Conservation (phyloP, 2,329 filamentous ascomycete species). For the Fonsecaea monophora region DNA sequence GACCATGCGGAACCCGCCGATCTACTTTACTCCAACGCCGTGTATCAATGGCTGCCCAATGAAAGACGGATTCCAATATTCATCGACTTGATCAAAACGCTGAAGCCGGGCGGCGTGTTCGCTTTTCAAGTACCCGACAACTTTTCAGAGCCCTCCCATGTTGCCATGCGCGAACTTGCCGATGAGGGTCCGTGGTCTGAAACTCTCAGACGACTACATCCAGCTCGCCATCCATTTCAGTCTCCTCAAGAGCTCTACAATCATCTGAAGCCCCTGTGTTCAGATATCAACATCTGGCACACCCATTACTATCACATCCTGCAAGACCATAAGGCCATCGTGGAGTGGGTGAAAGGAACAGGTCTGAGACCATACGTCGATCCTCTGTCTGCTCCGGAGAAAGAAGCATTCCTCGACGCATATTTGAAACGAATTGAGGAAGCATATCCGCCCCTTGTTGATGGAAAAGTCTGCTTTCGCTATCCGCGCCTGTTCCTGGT, state of each 20-base stretch:
- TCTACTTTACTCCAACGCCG: conserved; percentile 64
- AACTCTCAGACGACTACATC: conserved; percentile 42
- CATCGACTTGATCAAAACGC: conserved; percentile 50
- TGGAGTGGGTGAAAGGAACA: conserved; percentile 67
- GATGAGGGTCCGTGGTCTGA: conserved; percentile 49
- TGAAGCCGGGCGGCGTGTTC: conserved; percentile 56
- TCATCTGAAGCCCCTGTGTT: conserved; percentile 53
- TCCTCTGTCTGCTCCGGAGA: conserved; percentile 51
- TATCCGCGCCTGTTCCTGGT: conserved; percentile 66
- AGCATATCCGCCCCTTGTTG: conserved; percentile 53
- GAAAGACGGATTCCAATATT: conserved; percentile 55
- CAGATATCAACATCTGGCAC: conserved; percentile 60
- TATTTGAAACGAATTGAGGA: conserved; percentile 56
- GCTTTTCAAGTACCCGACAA: conserved; percentile 65
- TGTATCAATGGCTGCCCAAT: conserved; percentile 63
- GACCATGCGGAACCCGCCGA: conserved; percentile 44
- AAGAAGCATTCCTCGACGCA: conserved; percentile 53
- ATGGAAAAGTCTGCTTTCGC: conserved; percentile 62
- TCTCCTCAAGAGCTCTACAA: conserved; percentile 58
- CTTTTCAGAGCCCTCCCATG: conserved; percentile 57
- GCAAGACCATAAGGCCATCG: conserved; percentile 56
- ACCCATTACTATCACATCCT: conserved; percentile 62
- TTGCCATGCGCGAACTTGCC: conserved; percentile 57
- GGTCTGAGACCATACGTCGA: conserved; percentile 64
- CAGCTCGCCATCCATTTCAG: conserved; percentile 58